Conservation (phyloP, 202 grass and related monocot species). For the Panicum hallii region DNA sequence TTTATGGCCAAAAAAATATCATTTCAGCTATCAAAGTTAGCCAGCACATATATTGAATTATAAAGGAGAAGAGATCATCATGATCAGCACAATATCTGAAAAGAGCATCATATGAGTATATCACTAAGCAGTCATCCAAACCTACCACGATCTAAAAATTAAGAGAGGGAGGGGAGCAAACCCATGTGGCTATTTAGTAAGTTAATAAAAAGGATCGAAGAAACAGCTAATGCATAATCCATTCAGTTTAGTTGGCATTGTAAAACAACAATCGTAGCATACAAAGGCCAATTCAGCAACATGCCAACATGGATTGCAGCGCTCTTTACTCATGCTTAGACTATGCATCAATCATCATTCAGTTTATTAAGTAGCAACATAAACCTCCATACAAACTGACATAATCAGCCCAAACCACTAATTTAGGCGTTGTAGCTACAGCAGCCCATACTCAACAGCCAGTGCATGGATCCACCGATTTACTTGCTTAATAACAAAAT, state of each 20-base stretch:
- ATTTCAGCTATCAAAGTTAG: neutral
- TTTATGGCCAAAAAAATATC: neutral
- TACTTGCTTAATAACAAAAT: neutral
- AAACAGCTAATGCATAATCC: neutral
- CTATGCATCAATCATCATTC: neutral
- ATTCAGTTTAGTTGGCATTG: neutral
- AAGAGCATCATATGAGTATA: neutral
- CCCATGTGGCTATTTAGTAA: neutral
- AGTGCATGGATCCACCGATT: neutral
- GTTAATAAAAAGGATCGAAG: neutral
- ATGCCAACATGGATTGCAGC: neutral
- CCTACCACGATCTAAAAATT: neutral
- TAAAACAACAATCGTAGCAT: neutral
- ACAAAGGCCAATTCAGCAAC: neutral
- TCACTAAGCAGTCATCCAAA: neutral
- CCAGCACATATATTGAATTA: neutral
- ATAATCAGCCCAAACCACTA: constrained; percentile 1
- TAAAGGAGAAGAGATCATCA: neutral
- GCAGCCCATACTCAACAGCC: neutral
- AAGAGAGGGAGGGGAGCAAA: neutral
- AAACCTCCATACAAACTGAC: neutral
- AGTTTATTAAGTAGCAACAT: neutral
- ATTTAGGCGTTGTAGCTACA: neutral
- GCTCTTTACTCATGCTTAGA: constrained; percentile 4
- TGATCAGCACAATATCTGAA: constrained; percentile 16